Percentiles rank a stretch among this genome's conserved stretches.
Evolutionary conservation across 257 asterid species (phyloP).

Genomic region (Handroanthus guayacan): DNA sequence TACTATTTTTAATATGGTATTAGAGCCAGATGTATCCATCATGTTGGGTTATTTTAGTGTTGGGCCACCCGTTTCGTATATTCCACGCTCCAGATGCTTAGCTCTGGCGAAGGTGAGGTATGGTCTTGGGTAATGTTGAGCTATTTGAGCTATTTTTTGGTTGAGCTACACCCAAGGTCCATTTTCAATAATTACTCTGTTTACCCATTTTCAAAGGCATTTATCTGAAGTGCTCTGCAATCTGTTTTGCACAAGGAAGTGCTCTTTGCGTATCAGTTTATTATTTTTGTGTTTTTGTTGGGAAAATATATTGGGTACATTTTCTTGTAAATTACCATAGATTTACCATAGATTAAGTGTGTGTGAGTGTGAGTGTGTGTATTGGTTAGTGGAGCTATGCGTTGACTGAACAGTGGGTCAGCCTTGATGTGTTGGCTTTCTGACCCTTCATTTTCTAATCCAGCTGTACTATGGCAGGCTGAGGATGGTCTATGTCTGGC

Average conservation of each 20-base stretch:
- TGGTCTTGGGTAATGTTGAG: no score
- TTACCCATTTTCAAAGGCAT: no score
- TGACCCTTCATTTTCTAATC: conserved; percentile 38
- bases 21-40: no score
- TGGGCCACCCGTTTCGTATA: no score
- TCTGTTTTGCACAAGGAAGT: neutral
- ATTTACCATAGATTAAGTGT: neutral
- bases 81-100: no score
- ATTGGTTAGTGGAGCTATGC: neutral
- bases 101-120: no score
- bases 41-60: no score
- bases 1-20: no score
- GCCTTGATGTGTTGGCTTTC: conserved; percentile 42
- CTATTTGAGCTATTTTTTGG: no score
- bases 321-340: conserved; percentile 19
- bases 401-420: conserved; percentile 59
- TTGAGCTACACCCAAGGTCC: no score
- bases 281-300: neutral
- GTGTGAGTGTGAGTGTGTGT: conserved; percentile 5
- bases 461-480: conserved; percentile 51
- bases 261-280: neutral
- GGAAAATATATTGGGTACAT: neutral
- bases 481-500: conserved; percentile 40
- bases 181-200: no score
- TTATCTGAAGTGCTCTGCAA: neutral